Conservation (phyloP, 148 eudicot genomes). For the Nepenthes gracilis region DNA sequence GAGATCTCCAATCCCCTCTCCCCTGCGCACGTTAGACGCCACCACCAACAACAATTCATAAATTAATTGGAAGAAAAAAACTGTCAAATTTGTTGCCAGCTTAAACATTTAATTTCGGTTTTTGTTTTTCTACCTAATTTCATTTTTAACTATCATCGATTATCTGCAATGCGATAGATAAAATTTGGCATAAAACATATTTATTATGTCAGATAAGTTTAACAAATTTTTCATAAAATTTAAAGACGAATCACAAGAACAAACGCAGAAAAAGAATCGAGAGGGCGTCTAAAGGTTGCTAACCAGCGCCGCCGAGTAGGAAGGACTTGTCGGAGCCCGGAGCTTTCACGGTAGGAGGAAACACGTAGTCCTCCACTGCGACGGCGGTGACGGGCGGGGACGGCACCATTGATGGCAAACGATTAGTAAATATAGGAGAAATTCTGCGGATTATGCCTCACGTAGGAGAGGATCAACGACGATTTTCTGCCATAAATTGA, state of each 20-base stretch:
- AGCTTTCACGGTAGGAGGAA: slow-evolving; percentile 51
- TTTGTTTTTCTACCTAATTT: too few relatives aligned
- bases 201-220: too few relatives aligned
- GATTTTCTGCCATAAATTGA: too few relatives aligned
- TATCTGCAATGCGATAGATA: too few relatives aligned
- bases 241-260: too few relatives aligned
- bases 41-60: not conserved
- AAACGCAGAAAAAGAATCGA: not conserved
- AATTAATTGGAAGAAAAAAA: not conserved
- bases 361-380: slow-evolving; percentile 37
- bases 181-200: too few relatives aligned
- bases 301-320: slow-evolving; percentile 80
- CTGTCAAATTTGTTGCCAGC: not conserved
- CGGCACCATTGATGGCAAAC: slow-evolving; percentile 11
- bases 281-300: not conserved
- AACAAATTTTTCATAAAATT: too few relatives aligned
- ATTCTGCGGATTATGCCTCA: too few relatives aligned
- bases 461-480: too few relatives aligned
- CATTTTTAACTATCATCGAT: too few relatives aligned
- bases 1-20: slow-evolving; percentile 58
- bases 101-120: too few relatives aligned
- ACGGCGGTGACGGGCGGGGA: slow-evolving; percentile 19
- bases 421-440: too few relatives aligned
- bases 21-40: slow-evolving; percentile 30
- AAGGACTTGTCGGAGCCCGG: slow-evolving; percentile 47